Base-by-base conservation (phyloP, 495 filamentous ascomycete genomes). In the Entonaema liquescens region DNA sequence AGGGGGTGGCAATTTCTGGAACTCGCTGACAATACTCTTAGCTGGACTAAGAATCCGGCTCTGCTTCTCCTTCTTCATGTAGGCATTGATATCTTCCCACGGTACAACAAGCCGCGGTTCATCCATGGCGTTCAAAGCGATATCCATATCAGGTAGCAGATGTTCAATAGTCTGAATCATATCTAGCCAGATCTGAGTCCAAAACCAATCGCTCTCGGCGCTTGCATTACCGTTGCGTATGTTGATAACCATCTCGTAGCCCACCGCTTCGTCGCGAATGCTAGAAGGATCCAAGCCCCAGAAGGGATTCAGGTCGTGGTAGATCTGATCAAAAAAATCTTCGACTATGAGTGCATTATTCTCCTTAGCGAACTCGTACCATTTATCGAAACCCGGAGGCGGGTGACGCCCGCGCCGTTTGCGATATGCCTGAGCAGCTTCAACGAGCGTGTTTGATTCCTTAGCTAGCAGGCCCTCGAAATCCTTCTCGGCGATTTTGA, bases 271-370 rank as follows among this genome's bases (percentile, higher is more conserved):
- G 36, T 85, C 80, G 11, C 91, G 86, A 33, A 92, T 86, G 8
- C 77, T 75, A 2, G 78, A 74, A 0, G 91, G 85, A 2, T 85
- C 76, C 17, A 91, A 67, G 1, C 84, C 89, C 89, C 91, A 93
- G 72, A 91, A 92, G 0, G 91, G 91, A 42, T 87, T 84, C 25
- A 92, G 75, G 74, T 93, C 90, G 61, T 89, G 88, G 68, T 88
- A 86, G 42, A 92, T 88, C 71, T 91, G 91, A 68, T 92, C 88
- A 72, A 89, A 92, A 65, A 88, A 88, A 67, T 92, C 90, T 66
- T 93, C 91, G 36, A 93, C 84, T 17, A 91, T 84, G 47, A 90
- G 74, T 17, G 86, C 87, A 11, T 86, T 80, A 11, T 83, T 80
- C 54, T 88, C 82, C 62, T 83, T 80, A 9, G 91, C 91, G 61